Conservation (phyloP, 306 rosid species). For the Pterocarpus santalinus region DNA sequence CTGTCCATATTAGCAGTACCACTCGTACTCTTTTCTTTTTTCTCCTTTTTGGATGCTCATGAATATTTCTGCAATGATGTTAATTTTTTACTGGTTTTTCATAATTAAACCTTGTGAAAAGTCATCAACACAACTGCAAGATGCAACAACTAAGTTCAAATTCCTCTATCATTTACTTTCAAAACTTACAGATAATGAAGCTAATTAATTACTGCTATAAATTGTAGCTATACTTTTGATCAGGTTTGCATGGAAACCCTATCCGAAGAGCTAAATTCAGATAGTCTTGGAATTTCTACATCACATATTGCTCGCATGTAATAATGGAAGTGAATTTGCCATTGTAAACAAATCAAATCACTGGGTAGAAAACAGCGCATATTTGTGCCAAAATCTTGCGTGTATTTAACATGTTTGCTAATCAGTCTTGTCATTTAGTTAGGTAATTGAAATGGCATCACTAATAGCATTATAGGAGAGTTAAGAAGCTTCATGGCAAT, state of each 20-base stretch:
- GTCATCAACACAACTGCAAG: not conserved
- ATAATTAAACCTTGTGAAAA: not conserved
- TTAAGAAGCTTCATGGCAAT: slow-evolving; percentile 21
- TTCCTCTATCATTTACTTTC: not conserved
- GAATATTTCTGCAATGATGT: not conserved
- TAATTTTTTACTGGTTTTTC: not conserved
- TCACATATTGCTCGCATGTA: not conserved
- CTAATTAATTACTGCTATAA: too few species aligned
- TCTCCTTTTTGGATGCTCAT: slow-evolving; percentile 1
- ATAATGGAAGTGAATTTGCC: not conserved
- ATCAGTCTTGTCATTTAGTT: too few species aligned
- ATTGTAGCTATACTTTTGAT: too few species aligned
- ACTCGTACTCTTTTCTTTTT: not conserved
- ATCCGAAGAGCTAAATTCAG: not conserved
- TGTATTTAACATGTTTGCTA: too few species aligned
- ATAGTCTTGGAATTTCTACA: too few species aligned
- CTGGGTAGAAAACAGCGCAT: too few species aligned
- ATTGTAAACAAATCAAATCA: not conserved
- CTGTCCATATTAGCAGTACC: not conserved
- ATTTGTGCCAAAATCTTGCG: too few species aligned
- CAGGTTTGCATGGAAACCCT: not conserved
- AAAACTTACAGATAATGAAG: too few species aligned
- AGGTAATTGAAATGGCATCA: too few species aligned
- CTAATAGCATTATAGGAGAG: not conserved
- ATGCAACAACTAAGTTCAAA: not conserved